These are phyloP conservation scores for Lagenidium giganteum DNA, from an alignment of 352 stramenopile species.

Conservation along the genomic window DNA sequence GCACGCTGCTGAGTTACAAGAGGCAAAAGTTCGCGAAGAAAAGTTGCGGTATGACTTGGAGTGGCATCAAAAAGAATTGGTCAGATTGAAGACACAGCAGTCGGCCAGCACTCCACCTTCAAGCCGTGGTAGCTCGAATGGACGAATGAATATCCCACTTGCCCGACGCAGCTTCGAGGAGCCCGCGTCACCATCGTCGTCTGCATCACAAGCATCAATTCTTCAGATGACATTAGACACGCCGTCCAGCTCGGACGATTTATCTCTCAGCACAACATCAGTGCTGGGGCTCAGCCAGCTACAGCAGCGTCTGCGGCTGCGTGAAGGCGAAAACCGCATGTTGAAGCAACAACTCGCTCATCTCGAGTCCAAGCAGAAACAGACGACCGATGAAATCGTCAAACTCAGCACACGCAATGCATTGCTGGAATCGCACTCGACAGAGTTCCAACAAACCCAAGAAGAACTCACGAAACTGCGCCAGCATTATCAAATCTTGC, in stretches of 20 bases:
- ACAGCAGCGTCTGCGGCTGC: conserved; percentile 52
- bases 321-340: conserved; percentile 57
- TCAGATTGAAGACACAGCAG: conserved; percentile 34
- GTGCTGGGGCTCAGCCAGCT: conserved; percentile 55
- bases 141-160: too few relatives aligned
- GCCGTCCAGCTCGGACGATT: conserved; percentile 12
- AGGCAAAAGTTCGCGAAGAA: conserved; percentile 24
- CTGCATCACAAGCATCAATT: conserved; percentile 55
- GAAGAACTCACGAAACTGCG: conserved; percentile 38
- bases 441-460: conserved; percentile 32
- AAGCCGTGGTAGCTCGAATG: too few relatives aligned
- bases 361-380: conserved; percentile 49
- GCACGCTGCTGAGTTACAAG: conserved; percentile 20
- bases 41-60: conserved; percentile 37
- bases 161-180: too few relatives aligned
- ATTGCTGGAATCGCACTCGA: conserved; percentile 37
- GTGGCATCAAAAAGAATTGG: conserved; percentile 37
- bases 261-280: conserved; percentile 29
- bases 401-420: conserved; percentile 53
- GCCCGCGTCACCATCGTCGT: too few relatives aligned
- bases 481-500: conserved; percentile 54
- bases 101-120: too few relatives aligned
- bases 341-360: conserved; percentile 51
- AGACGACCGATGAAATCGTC: conserved; percentile 56
- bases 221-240: conserved; percentile 37